Evolutionary conservation across 1,284 basidiomycete genomes (phyloP).

Genomic region (Coriolopsis trogii): DNA sequence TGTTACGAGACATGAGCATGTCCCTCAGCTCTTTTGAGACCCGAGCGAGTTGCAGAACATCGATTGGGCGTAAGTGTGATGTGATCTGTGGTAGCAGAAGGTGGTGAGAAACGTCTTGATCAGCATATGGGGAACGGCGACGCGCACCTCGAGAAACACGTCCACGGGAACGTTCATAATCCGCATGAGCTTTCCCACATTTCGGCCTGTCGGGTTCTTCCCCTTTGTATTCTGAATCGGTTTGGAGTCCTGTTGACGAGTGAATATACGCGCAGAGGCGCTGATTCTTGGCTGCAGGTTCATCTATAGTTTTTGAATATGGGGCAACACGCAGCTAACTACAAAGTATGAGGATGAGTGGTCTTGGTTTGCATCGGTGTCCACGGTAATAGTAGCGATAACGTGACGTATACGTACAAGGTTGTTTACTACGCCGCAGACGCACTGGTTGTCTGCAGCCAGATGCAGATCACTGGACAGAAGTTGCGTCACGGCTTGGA

Average conservation of each 20-base stretch:
- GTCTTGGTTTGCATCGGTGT: neutral
- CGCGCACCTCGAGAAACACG: slow-evolving; percentile 24
- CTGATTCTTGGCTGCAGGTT: too few relatives aligned
- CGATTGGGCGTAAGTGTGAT: slow-evolving; percentile 29
- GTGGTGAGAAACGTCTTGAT: neutral
- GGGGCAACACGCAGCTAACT: too few relatives aligned
- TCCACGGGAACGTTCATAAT: slow-evolving; percentile 22
- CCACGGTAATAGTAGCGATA: neutral
- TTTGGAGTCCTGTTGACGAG: neutral
- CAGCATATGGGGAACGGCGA: too few relatives aligned
- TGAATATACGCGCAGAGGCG: too few relatives aligned
- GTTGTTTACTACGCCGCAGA: neutral
- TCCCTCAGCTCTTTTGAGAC: neutral
- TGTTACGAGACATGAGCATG: neutral
- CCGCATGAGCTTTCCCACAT: slow-evolving; percentile 19
- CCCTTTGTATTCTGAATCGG: neutral
- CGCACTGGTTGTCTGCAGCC: too few relatives aligned
- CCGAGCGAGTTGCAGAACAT: slow-evolving; percentile 24
- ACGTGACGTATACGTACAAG: neutral
- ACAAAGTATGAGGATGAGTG: neutral
- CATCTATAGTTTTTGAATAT: too few relatives aligned
- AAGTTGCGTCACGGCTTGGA: too few relatives aligned
- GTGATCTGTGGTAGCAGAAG: slow-evolving; percentile 29
- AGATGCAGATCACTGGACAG: too few relatives aligned
- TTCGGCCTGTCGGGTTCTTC: slow-evolving; percentile 2